These are phyloP conservation scores for Moelleriella libera DNA, from an alignment of 2,329 filamentous ascomycete species.

Conservation along the genomic window DNA sequence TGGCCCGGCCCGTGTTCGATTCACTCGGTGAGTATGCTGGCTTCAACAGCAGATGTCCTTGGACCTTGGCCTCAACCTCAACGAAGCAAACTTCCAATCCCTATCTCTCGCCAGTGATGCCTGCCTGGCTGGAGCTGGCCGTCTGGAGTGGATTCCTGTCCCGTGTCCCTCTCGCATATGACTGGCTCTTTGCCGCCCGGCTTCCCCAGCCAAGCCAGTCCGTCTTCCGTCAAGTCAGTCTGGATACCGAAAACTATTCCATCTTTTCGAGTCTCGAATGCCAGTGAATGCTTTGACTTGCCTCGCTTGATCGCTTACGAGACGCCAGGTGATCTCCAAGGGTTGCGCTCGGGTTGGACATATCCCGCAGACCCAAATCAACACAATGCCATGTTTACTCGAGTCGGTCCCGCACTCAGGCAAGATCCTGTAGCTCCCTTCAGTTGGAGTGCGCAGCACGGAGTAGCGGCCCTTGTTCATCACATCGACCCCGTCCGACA, in stretches of 20 bases:
- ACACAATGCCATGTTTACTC: background rate
- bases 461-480: background rate
- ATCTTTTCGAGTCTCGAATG: too few relatives aligned
- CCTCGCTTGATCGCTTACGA: too few relatives aligned
- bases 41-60: too few relatives aligned
- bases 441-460: background rate
- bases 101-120: slow-evolving; percentile 1
- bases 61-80: too few relatives aligned
- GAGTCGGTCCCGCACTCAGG: background rate
- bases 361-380: background rate
- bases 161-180: slow-evolving; percentile 2
- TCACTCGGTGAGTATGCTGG: too few relatives aligned
- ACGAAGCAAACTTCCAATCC: slow-evolving; percentile 1
- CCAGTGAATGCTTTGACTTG: too few relatives aligned
- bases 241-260: background rate
- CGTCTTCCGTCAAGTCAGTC: background rate
- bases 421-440: background rate
- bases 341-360: background rate
- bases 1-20: too few relatives aligned
- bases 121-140: slow-evolving; percentile 3
- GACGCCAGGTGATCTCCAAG: too few relatives aligned
- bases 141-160: slow-evolving; percentile 2
- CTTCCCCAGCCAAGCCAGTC: slow-evolving; percentile 2
- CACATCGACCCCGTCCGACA: background rate
- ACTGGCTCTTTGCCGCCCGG: slow-evolving; percentile 1